Evolutionary conservation across 2,329 filamentous ascomycete species (phyloP).

Genomic region (Didymella pomorum): DNA sequence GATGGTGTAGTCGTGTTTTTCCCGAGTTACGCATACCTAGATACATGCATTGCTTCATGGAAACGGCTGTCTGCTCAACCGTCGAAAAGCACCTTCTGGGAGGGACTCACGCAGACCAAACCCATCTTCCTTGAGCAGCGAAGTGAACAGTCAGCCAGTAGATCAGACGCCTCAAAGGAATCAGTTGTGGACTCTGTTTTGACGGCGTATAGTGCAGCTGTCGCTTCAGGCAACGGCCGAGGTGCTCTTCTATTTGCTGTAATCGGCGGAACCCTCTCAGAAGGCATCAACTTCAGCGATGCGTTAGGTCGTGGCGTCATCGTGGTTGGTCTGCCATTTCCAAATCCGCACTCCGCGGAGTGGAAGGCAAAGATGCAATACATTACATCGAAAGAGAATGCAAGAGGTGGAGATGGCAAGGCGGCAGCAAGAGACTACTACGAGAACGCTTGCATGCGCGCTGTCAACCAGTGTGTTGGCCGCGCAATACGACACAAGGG

Average conservation of each 20-base stretch:
- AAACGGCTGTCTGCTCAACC: slow-evolving; percentile 33
- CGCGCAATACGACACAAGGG: slow-evolving; percentile 85
- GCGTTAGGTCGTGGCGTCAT: slow-evolving; percentile 85
- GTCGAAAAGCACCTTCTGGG: slow-evolving; percentile 56
- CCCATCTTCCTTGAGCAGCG: slow-evolving; percentile 53
- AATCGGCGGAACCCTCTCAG: slow-evolving; percentile 91
- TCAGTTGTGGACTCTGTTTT: slow-evolving; percentile 72
- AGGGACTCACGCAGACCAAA: slow-evolving; percentile 66
- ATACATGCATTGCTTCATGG: slow-evolving; percentile 66
- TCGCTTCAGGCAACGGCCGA: slow-evolving; percentile 59
- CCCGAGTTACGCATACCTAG: slow-evolving; percentile 90
- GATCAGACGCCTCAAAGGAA: slow-evolving; percentile 61
- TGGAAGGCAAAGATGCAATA: slow-evolving; percentile 94
- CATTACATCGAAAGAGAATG: slow-evolving; percentile 70
- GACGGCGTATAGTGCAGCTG: slow-evolving; percentile 73
- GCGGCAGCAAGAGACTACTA: slow-evolving; percentile 77
- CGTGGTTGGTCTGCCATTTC: slow-evolving; percentile 91
- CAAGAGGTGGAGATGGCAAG: slow-evolving; percentile 50
- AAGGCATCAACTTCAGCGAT: slow-evolving; percentile 98
- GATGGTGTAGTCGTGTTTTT: slow-evolving; percentile 96
- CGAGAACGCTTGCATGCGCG: slow-evolving; percentile 94
- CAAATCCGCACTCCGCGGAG: slow-evolving; percentile 86
- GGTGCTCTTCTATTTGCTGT: slow-evolving; percentile 89
- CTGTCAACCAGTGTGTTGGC: slow-evolving; percentile 96
- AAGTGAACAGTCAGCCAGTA: slow-evolving; percentile 60